phyloP scores from a whole-genome alignment of 2,329 filamentous ascomycete genomes.

The Catunica adiposa region DNA sequence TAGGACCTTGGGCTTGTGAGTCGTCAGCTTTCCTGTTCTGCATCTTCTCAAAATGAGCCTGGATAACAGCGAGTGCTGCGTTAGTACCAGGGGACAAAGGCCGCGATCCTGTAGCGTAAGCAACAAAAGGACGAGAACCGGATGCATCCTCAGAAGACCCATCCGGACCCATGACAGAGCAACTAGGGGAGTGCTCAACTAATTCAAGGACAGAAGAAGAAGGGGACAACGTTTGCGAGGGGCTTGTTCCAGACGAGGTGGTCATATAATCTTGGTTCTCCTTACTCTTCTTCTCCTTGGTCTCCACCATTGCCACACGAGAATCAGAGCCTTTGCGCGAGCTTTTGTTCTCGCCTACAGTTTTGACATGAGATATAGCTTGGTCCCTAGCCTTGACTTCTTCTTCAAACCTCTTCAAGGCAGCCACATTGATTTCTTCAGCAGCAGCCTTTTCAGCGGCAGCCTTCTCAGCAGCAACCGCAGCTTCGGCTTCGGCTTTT shows the following conservation, averaged over 20 bases:
- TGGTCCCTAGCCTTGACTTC: neutral
- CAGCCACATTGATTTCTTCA: too few species aligned
- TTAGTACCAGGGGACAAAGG: too few species aligned
- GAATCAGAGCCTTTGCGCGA: too few species aligned
- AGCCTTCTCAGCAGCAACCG: neutral
- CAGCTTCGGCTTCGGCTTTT: neutral
- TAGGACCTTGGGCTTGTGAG: neutral
- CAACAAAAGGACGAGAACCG: neutral
- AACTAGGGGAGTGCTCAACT: neutral
- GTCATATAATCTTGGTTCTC: neutral
- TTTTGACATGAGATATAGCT: too few species aligned
- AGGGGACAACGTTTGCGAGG: neutral
- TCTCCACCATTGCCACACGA: neutral
- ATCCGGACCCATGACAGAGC: neutral
- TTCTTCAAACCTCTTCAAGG: slow-evolving; percentile 7
- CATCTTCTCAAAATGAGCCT: neutral
- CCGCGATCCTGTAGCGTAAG: neutral
- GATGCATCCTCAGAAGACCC: slow-evolving; percentile 4
- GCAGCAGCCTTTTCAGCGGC: neutral
- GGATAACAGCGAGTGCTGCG: too few species aligned
- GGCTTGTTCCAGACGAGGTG: neutral
- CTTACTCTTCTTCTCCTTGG: slow-evolving; percentile 9
- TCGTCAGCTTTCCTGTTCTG: slow-evolving; percentile 5
- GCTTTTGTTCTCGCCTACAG: neutral
- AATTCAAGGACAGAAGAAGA: neutral